Evolutionary conservation across 2,329 filamentous ascomycete genomes (phyloP).

Genomic region (Colletotrichum horii): DNA sequence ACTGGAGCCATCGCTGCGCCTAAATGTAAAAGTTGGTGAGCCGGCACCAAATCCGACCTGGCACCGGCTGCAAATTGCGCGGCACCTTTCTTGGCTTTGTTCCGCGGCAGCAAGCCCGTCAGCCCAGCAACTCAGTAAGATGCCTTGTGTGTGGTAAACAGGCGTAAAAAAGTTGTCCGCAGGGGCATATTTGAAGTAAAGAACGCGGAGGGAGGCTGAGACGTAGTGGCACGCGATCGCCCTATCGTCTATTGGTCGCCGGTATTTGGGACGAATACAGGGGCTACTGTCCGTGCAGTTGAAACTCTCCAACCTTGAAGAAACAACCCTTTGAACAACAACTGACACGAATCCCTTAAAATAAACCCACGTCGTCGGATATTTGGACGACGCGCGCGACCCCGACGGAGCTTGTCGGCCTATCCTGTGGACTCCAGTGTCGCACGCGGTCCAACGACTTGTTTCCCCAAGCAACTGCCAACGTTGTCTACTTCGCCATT

Average conservation of each 20-base stretch:
- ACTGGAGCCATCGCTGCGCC: constrained; percentile 1
- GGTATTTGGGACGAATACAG: constrained; percentile 14
- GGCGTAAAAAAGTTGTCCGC: background rate
- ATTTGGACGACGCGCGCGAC: constrained; percentile 2
- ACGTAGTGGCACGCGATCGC: constrained; percentile 9
- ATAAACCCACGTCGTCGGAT: background rate
- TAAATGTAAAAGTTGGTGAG: background rate
- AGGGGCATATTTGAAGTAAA: background rate
- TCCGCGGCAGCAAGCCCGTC: background rate
- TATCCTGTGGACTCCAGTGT: background rate
- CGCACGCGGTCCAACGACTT: background rate
- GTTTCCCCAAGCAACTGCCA: background rate
- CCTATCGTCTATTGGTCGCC: constrained; percentile 6
- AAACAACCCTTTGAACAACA: constrained; percentile 6
- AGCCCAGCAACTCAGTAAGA: background rate
- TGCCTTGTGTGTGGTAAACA: background rate
- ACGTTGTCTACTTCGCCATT: background rate
- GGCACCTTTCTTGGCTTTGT: background rate
- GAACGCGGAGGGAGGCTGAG: background rate
- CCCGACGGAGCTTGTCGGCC: background rate
- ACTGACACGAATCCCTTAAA: background rate
- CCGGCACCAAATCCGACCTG: constrained; percentile 4
- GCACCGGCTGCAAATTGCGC: background rate
- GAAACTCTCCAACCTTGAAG: constrained; percentile 14
- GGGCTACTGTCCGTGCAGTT: constrained; percentile 13